phyloP scores from a whole-genome alignment of 192 early-diverging fungal genomes.

The Entomortierella lignicola region DNA sequence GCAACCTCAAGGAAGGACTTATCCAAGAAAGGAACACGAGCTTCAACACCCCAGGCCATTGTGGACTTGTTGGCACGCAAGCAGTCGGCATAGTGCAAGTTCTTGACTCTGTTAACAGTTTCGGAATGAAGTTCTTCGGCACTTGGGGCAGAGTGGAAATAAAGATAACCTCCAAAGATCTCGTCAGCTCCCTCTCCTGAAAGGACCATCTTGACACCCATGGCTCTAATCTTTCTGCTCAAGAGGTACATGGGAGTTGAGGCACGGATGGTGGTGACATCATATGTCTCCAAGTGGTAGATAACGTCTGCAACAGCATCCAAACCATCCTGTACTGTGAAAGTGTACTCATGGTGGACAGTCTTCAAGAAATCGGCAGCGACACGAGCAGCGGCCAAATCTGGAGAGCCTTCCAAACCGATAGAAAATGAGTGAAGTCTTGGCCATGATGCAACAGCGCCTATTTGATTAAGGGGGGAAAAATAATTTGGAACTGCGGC shows the following conservation, averaged over 20 bases:
- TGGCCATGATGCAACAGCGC: conserved; percentile 81
- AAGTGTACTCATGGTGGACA: conserved; percentile 95
- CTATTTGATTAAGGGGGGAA: conserved; percentile 29
- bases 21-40: conserved; percentile 98
- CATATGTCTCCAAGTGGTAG: conserved; percentile 98
- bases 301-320: conserved; percentile 97
- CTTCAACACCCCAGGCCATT: conserved; percentile 99
- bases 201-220: conserved; percentile 99
- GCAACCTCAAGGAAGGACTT: conserved; percentile 91
- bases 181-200: conserved; percentile 97
- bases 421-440: conserved; percentile 97
- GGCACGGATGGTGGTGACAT: conserved; percentile 97
- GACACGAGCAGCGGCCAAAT: conserved; percentile 88
- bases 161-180: conserved; percentile 97
- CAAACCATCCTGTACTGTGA: conserved; percentile 94
- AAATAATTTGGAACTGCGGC: no score
- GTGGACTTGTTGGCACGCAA: conserved; percentile 99
- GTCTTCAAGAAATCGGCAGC: conserved; percentile 94
- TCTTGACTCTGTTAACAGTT: conserved; percentile 92
- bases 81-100: conserved; percentile 96
- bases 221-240: conserved; percentile 97
- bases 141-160: conserved; percentile 94
- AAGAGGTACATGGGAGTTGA: conserved; percentile 99
- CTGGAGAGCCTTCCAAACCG: conserved; percentile 93
- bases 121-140: conserved; percentile 89